Conservation (phyloP, 305 asterid species). For the Fraxinus latifolia region DNA sequence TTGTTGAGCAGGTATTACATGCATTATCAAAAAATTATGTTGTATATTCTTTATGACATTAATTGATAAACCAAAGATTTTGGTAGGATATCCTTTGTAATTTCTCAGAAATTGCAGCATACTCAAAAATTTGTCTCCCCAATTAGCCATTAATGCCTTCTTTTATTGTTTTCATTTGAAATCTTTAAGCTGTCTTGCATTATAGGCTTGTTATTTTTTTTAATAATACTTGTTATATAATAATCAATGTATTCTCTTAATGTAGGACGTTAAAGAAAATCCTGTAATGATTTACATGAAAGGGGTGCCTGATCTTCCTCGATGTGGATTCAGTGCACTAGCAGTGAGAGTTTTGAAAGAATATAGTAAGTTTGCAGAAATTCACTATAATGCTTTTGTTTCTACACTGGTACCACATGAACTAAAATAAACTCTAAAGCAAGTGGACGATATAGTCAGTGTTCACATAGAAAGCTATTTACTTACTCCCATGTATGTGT, state of each 20-base stretch:
- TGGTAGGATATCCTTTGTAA: neutral
- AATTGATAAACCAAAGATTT: neutral
- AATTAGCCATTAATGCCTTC: neutral
- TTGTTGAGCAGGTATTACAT: slow-evolving; percentile 75
- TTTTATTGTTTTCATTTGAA: neutral
- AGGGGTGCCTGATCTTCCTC: slow-evolving; percentile 84
- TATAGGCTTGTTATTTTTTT: slow-evolving; percentile 2
- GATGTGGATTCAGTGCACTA: slow-evolving; percentile 92
- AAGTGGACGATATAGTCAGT: neutral
- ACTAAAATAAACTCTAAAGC: neutral
- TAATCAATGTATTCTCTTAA: slow-evolving; percentile 19
- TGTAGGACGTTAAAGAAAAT: slow-evolving; percentile 88
- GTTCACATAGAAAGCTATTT: slow-evolving; percentile 11
- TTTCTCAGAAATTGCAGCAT: neutral
- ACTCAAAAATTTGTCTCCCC: slow-evolving; percentile 8
- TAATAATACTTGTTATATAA: slow-evolving; percentile 18
- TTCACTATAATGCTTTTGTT: neutral
- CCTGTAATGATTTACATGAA: slow-evolving; percentile 98
- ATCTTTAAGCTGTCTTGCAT: slow-evolving; percentile 3
- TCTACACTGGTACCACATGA: neutral
- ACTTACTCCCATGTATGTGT: neutral
- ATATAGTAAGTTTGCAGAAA: slow-evolving; percentile 57
- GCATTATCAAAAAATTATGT: slow-evolving; percentile 5
- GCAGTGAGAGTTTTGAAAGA: slow-evolving; percentile 83
- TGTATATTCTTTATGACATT: slow-evolving; percentile 4